Conservation (phyloP, 129 eudicot species). For the Flaveria sonorensis region DNA sequence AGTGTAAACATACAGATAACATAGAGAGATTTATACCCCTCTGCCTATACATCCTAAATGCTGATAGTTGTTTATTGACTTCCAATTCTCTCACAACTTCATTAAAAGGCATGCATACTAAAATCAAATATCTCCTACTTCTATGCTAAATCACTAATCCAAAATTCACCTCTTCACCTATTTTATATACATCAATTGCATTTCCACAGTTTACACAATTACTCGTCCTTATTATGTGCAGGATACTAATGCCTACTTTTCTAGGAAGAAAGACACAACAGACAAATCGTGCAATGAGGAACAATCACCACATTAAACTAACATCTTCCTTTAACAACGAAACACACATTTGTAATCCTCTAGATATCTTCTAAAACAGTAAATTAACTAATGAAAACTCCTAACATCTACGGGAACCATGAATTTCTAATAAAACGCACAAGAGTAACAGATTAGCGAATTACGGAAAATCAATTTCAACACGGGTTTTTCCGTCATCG, state of each 20-base stretch:
- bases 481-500: conserved; percentile 66
- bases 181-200: background rate
- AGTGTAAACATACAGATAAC: too few relatives aligned
- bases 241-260: background rate
- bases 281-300: conserved; percentile 3
- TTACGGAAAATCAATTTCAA: conserved; percentile 96
- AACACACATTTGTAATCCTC: background rate
- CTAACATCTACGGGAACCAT: too few relatives aligned
- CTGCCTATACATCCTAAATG: background rate
- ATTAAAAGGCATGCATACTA: background rate
- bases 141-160: background rate
- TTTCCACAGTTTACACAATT: background rate
- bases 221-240: conserved; percentile 1
- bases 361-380: background rate
- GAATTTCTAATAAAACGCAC: conserved; percentile 4
- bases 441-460: background rate
- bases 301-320: background rate
- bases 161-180: background rate
- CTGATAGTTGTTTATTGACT: background rate
- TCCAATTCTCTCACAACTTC: background rate
- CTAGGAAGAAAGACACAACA: background rate
- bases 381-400: background rate
- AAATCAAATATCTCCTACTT: background rate
- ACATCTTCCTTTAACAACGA: background rate
- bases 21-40: too few relatives aligned